Evolutionary conservation across 2,329 filamentous ascomycete genomes (phyloP).

Genomic region (Colletotrichum sojae): DNA sequence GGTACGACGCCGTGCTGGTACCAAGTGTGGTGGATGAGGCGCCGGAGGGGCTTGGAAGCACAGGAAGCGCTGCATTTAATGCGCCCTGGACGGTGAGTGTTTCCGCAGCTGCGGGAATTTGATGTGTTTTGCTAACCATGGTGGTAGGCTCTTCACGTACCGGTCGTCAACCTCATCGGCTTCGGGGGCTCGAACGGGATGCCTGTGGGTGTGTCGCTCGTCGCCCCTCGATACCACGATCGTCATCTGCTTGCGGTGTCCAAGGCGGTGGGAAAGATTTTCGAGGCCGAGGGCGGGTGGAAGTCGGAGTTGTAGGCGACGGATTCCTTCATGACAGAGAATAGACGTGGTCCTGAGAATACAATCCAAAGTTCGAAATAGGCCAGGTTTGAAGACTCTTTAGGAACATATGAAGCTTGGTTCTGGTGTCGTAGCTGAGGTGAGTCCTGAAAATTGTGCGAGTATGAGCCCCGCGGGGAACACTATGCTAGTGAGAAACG

Average conservation of each 20-base stretch:
- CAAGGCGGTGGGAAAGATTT: slow-evolving; percentile 54
- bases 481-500: no score
- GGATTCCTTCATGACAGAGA: background rate
- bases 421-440: no score
- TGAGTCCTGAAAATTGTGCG: no score
- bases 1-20: slow-evolving; percentile 68
- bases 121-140: slow-evolving; percentile 35
- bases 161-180: slow-evolving; percentile 75
- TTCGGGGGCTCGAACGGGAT: slow-evolving; percentile 67
- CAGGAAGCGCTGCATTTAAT: slow-evolving; percentile 68
- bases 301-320: slow-evolving; percentile 35
- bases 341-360: no score
- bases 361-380: no score
- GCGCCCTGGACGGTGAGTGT: slow-evolving; percentile 66
- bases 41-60: slow-evolving; percentile 64
- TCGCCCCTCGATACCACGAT: slow-evolving; percentile 63
- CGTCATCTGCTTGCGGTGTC: slow-evolving; percentile 59
- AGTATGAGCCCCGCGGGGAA: no score
- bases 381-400: no score
- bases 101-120: slow-evolving; percentile 36
- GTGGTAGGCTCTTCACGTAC: slow-evolving; percentile 69
- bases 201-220: slow-evolving; percentile 72
- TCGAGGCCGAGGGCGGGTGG: slow-evolving; percentile 52
- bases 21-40: slow-evolving; percentile 72
- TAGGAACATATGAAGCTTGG: no score